These are phyloP conservation scores for Ampelocalamus luodianensis DNA, from an alignment of 176 grass and related monocot species.

Conservation along the genomic window DNA sequence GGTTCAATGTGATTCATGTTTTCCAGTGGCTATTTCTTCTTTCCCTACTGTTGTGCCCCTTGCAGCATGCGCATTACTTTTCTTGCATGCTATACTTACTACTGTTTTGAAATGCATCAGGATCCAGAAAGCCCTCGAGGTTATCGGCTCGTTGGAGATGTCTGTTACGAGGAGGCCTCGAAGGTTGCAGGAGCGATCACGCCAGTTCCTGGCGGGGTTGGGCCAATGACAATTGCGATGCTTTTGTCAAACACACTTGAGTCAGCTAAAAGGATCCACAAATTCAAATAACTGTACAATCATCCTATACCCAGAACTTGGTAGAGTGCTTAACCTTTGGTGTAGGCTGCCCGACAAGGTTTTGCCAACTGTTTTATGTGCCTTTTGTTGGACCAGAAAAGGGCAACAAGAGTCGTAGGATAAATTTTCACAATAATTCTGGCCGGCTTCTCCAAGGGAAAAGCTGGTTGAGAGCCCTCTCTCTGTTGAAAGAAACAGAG, in stretches of 20 bases:
- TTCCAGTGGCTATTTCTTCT: neutral
- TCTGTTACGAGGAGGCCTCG: slow-evolving; percentile 76
- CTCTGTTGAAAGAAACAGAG: neutral
- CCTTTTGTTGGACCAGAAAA: slow-evolving; percentile 41
- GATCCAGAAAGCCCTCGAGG: slow-evolving; percentile 70
- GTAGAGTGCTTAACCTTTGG: slow-evolving; percentile 23
- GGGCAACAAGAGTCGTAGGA: slow-evolving; percentile 36
- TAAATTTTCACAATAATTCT: slow-evolving; percentile 33
- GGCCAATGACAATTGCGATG: slow-evolving; percentile 94
- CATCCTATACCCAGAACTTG: slow-evolving; percentile 6
- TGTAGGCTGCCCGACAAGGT: slow-evolving; percentile 30
- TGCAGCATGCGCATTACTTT: neutral
- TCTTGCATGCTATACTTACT: neutral
- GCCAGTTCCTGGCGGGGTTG: slow-evolving; percentile 80
- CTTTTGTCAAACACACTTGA: slow-evolving; percentile 88
- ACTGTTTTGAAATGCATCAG: slow-evolving; percentile 44
- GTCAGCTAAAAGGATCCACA: slow-evolving; percentile 79
- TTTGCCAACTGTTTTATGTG: slow-evolving; percentile 11
- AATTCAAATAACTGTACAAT: slow-evolving; percentile 64
- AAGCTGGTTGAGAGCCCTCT: no score
- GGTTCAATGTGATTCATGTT: neutral
- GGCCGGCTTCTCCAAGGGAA: no score
- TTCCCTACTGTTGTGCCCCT: neutral
- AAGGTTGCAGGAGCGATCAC: slow-evolving; percentile 81
- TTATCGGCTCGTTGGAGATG: slow-evolving; percentile 77